Base-by-base conservation (phyloP, 2,329 filamentous ascomycete genomes). In the Salinomyces thailandicus region DNA sequence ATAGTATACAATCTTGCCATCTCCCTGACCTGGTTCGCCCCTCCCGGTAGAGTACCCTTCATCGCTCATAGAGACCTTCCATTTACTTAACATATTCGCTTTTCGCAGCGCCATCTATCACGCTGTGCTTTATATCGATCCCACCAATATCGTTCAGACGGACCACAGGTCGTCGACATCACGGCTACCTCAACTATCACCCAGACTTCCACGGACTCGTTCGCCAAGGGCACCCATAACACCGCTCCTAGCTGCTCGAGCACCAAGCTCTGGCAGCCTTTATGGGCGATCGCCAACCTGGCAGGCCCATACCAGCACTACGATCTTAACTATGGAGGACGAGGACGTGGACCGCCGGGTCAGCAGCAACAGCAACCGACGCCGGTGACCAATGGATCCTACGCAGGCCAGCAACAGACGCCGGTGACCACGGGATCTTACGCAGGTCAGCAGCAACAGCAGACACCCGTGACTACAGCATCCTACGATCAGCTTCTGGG, bases 251-350 rank as follows among this genome's bases (percentile, higher is more conserved):
- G 58, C 61, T 66, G 62, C 62, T 61, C 63, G 63, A 64, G 63
- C 62, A 58, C 60, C 55, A 60, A 59, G 62, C 63, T 66, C 63
- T 64, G 62, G 64, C 63, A 66, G 63, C 62, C 62, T 64, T 59
- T 58, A 66, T 64, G 62, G 62, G 61, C 60, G 62, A 56, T 64
- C 55, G 64, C 64, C 64, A 66, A 57, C 56, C 63, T 68, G 63
- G 64, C 64, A 62, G 62, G 54, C 49, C 52, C 63, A 40, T 58
- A 62, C 57, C 59, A 63, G 58, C 62, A 62, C 53, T 62, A 59
- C 50, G 59, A 58, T 56, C 63, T 66, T 59, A 60, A 64, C 58
- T 65, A 66, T 59, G 51, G 46, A 30, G 27, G 27, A 30, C 27
- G 11, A 30, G 47, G 57, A 30, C n/a, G 9, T n/a, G 22, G 22